Conservation (phyloP, 768 basidiomycete genomes). For the Paxillus ammoniavirescens region DNA sequence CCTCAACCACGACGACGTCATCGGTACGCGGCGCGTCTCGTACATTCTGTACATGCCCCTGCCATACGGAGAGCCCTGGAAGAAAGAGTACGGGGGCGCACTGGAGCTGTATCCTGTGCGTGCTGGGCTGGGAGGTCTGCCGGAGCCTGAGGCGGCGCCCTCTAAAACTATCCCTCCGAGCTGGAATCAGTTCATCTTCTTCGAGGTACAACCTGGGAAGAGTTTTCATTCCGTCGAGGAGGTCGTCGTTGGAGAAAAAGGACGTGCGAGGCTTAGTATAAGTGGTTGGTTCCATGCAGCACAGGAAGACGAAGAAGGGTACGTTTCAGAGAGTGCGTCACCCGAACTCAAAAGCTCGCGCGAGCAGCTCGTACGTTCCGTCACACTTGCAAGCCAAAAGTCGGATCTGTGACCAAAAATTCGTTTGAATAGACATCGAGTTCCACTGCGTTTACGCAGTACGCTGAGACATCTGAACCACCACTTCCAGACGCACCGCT, state of each 20-base stretch:
- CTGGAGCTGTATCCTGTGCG: constrained; percentile 87
- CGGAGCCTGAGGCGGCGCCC: constrained; percentile 68
- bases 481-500: constrained; percentile 53
- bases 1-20: constrained; percentile 98
- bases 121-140: constrained; percentile 49
- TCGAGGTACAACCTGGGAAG: constrained; percentile 89
- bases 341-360: constrained; percentile 72
- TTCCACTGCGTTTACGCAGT: constrained; percentile 56
- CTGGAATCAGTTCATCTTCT: constrained; percentile 89
- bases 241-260: constrained; percentile 79
- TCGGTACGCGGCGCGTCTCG: constrained; percentile 88
- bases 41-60: constrained; percentile 97
- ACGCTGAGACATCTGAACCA: constrained; percentile 45
- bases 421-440: constrained; percentile 73
- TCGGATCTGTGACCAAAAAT: too few relatives aligned
- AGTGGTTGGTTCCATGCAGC: constrained; percentile 98
- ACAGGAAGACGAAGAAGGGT: constrained; percentile 88
- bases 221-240: constrained; percentile 98
- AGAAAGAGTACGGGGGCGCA: constrained; percentile 88
- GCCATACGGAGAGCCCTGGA: constrained; percentile 73
- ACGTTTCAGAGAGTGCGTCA: constrained; percentile 48
- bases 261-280: constrained; percentile 76
- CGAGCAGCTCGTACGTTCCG: constrained; percentile 81
- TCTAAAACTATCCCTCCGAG: constrained; percentile 69
- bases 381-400: constrained; percentile 7